Evolutionary conservation across 306 rosid genomes (phyloP).

Genomic region (Abrus precatorius): DNA sequence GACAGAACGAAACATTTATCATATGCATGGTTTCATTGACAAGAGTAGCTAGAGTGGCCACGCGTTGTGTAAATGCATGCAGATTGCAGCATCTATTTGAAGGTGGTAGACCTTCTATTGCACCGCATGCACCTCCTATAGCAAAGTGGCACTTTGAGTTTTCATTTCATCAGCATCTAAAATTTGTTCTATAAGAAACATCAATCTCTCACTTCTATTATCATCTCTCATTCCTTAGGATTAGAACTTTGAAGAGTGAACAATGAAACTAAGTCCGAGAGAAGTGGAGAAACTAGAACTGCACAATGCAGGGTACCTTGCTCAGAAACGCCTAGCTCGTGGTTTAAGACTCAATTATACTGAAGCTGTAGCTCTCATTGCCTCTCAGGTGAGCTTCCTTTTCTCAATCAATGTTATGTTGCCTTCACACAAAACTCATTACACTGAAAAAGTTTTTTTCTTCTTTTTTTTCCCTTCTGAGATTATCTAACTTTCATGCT

Average conservation of each 20-base stretch:
- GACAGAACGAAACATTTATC: too few relatives aligned
- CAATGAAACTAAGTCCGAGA: slow-evolving; percentile 73
- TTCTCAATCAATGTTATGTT: too few relatives aligned
- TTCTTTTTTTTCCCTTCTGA: background rate
- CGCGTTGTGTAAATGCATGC: background rate
- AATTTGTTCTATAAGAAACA: slow-evolving; percentile 1
- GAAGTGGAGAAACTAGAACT: slow-evolving; percentile 72
- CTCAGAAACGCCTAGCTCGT: slow-evolving; percentile 91
- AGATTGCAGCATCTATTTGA: background rate
- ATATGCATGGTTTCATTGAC: too few relatives aligned
- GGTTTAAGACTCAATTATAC: slow-evolving; percentile 71
- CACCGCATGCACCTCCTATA: background rate
- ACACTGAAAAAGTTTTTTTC: too few relatives aligned
- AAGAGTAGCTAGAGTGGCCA: too few relatives aligned
- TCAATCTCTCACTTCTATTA: background rate
- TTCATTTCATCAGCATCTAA: background rate
- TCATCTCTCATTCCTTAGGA: background rate
- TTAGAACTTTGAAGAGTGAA: slow-evolving; percentile 20
- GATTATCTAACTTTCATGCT: background rate
- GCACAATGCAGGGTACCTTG: slow-evolving; percentile 77
- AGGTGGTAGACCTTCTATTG: background rate
- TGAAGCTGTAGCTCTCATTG: slow-evolving; percentile 81
- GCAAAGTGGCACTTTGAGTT: background rate
- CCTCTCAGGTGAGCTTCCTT: slow-evolving; percentile 61
- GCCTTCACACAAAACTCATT: background rate